Percentiles rank a stretch among this genome's conserved stretches.
phyloP scores from a whole-genome alignment of 2,329 filamentous ascomycete species.

The Mycosphaerella arachidis region DNA sequence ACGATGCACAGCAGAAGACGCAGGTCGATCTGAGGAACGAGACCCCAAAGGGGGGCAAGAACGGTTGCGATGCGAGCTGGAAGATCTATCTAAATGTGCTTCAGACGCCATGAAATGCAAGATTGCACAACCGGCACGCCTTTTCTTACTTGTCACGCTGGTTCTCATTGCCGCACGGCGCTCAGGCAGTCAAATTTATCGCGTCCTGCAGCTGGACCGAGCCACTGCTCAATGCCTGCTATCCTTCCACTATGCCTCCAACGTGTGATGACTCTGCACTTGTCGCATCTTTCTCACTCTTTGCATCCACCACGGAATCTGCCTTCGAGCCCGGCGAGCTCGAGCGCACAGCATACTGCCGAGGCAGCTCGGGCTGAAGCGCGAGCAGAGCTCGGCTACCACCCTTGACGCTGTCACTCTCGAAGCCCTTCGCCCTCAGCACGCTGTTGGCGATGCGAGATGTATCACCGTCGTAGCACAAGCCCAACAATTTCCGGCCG shows the following conservation, averaged over 20 bases:
- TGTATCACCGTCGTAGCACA: slow-evolving; percentile 54
- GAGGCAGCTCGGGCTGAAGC: not conserved
- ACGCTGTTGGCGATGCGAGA: slow-evolving; percentile 53
- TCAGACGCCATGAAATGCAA: no score
- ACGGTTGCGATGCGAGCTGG: no score
- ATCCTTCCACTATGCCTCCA: not conserved
- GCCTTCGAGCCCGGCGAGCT: not conserved
- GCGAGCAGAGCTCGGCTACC: slow-evolving; percentile 5
- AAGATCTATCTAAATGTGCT: no score
- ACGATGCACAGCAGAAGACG: no score
- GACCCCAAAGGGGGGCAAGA: no score
- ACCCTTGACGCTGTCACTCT: slow-evolving; percentile 12
- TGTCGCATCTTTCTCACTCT: not conserved
- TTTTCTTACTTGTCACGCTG: no score
- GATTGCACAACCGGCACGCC: no score
- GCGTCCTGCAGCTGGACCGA: no score
- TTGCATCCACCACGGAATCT: not conserved
- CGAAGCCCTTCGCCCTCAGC: slow-evolving; percentile 45
- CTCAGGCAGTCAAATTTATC: no score
- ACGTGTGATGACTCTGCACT: not conserved
- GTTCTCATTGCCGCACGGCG: no score
- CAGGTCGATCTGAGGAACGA: no score
- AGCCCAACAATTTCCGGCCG: slow-evolving; percentile 41
- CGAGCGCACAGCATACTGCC: not conserved
- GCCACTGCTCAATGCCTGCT: no score